Conservation (phyloP, 192 early-diverging fungal species). For the Neocallimastix lanati region DNA sequence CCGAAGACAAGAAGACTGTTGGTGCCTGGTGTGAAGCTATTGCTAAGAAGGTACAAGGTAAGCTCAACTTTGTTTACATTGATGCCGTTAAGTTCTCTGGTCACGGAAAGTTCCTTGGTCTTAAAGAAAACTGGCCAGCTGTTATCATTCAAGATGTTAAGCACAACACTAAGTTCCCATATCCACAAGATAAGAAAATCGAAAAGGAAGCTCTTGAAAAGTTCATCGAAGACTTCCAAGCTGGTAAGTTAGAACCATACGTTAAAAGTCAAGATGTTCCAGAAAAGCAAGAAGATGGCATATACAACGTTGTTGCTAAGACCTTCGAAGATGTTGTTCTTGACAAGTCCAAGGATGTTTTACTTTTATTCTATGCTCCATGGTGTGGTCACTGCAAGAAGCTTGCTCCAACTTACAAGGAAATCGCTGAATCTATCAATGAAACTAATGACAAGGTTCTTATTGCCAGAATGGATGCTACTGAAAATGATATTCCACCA, state of each 20-base stretch:
- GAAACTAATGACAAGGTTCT: slow-evolving; percentile 30
- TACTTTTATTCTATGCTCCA: slow-evolving; percentile 80
- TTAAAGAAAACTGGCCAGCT: slow-evolving; percentile 84
- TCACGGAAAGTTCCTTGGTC: slow-evolving; percentile 73
- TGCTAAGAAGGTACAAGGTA: slow-evolving; percentile 74
- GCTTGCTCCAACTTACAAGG: slow-evolving; percentile 58
- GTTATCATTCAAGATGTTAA: slow-evolving; percentile 70
- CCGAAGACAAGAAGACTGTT: slow-evolving; percentile 34
- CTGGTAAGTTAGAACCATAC: slow-evolving; percentile 2
- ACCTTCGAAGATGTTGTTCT: slow-evolving; percentile 69
- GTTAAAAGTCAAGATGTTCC: slow-evolving; percentile 3
- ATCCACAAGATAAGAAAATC: slow-evolving; percentile 48
- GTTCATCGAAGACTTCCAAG: not conserved
- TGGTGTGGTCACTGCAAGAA: slow-evolving; percentile 33
- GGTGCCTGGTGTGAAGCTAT: slow-evolving; percentile 43
- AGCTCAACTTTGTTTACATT: slow-evolving; percentile 77
- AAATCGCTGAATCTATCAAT: slow-evolving; percentile 46
- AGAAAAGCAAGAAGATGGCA: not conserved
- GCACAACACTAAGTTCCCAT: slow-evolving; percentile 68
- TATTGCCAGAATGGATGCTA: slow-evolving; percentile 91
- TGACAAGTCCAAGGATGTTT: slow-evolving; percentile 70
- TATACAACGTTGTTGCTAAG: slow-evolving; percentile 46
- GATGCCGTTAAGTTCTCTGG: slow-evolving; percentile 68
- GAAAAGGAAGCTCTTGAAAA: slow-evolving; percentile 7
- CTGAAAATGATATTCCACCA: slow-evolving; percentile 79